Conservation (phyloP, 345 rosid genomes). For the Draba incana region DNA sequence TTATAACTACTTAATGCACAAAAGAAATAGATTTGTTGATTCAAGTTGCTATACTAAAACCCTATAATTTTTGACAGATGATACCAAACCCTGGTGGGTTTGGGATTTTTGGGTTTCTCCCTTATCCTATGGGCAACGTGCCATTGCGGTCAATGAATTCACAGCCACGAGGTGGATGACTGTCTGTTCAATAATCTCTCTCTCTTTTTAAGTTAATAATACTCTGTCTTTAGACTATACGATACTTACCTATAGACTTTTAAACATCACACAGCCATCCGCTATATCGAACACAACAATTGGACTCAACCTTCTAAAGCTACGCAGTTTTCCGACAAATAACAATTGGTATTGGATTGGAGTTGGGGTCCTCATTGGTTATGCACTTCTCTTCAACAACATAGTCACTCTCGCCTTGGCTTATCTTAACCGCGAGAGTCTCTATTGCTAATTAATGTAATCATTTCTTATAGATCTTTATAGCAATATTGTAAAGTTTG, state of each 20-base stretch:
- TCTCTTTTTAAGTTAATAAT: not conserved
- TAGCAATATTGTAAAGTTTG: slow-evolving; percentile 18
- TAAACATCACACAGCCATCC: slow-evolving; percentile 58
- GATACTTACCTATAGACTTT: not conserved
- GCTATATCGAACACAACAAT: slow-evolving; percentile 50
- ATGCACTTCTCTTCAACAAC: slow-evolving; percentile 67
- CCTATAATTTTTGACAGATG: slow-evolving; percentile 44
- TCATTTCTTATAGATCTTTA: not conserved
- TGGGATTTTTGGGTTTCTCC: slow-evolving; percentile 98
- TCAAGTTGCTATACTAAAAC: slow-evolving; percentile 3
- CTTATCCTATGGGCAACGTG: slow-evolving; percentile 75
- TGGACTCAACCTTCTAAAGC: slow-evolving; percentile 65
- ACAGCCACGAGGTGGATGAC: slow-evolving; percentile 73
- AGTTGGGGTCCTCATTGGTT: slow-evolving; percentile 60
- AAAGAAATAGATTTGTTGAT: not conserved
- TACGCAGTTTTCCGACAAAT: slow-evolving; percentile 52
- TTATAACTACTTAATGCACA: not conserved
- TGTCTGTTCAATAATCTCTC: slow-evolving; percentile 46
- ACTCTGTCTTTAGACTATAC: slow-evolving; percentile 1
- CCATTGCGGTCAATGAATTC: slow-evolving; percentile 84
- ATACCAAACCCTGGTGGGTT: slow-evolving; percentile 82
- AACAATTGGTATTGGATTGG: slow-evolving; percentile 90
- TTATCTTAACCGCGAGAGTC: slow-evolving; percentile 73
- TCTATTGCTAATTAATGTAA: slow-evolving; percentile 11
- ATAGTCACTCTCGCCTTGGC: slow-evolving; percentile 72